A percentile compares a stretch with the other conserved stretches of the same genome.
Conservation (phyloP, 2,329 filamentous ascomycete species). For the Coleophoma eucalyptorum region DNA sequence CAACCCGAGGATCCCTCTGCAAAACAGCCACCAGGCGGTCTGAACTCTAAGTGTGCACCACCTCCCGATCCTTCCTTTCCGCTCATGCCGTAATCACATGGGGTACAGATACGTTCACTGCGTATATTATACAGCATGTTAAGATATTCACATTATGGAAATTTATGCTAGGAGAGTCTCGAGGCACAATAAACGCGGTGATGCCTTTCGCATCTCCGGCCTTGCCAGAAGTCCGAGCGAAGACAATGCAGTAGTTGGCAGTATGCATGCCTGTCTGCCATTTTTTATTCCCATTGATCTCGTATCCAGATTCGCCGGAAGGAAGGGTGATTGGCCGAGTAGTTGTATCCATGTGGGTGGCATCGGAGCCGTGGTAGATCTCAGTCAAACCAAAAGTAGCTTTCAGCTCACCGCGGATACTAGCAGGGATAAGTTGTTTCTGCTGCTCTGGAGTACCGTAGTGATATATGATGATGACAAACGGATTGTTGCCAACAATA, state of each 20-base stretch:
- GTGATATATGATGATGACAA: slow-evolving; percentile 55
- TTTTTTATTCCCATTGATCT: slow-evolving; percentile 54
- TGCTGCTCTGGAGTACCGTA: slow-evolving; percentile 51
- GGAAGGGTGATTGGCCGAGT: slow-evolving; percentile 36
- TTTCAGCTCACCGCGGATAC: slow-evolving; percentile 46
- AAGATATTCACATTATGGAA: neutral
- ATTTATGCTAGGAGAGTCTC: slow-evolving; percentile 42
- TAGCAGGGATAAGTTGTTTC: slow-evolving; percentile 43
- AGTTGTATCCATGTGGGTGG: slow-evolving; percentile 54
- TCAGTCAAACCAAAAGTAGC: slow-evolving; percentile 60
- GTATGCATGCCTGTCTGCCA: slow-evolving; percentile 61
- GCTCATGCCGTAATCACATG: neutral
- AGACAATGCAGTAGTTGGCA: slow-evolving; percentile 57
- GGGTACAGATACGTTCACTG: neutral
- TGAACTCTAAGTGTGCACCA: too few relatives aligned
- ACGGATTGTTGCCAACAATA: slow-evolving; percentile 57
- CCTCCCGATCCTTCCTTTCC: too few relatives aligned
- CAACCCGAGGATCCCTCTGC: too few relatives aligned
- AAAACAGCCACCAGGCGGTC: too few relatives aligned
- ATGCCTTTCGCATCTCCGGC: slow-evolving; percentile 50
- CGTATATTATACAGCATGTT: neutral
- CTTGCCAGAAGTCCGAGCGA: slow-evolving; percentile 50
- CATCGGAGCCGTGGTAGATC: slow-evolving; percentile 58
- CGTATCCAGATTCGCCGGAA: slow-evolving; percentile 41
- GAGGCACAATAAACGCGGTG: slow-evolving; percentile 54